Base-by-base conservation (phyloP, 257 asterid species). In the Solanum etuberosum region DNA sequence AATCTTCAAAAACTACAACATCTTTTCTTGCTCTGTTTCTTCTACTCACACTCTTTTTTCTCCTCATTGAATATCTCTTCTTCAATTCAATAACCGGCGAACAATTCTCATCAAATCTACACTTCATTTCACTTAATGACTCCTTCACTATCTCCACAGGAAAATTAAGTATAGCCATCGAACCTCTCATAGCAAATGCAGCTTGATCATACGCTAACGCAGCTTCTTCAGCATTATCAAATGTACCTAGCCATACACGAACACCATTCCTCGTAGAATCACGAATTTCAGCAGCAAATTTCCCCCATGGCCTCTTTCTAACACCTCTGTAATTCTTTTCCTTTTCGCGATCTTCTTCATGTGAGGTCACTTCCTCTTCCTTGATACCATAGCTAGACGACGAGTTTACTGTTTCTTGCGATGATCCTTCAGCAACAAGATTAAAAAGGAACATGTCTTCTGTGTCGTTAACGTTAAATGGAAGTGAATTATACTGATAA, bases 151-250 rank as follows among this genome's bases (percentile, higher is more conserved):
- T 87, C 77, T 95, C 98, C 63, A 90, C 96, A 85, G 98, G 96
- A 21, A 94, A 95, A 80, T 95, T 95, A 20, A 95, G 95, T 84
- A 92, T 93, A 67, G 98, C 98, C 89, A 90, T 87, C 68, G 90
- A 32, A 9, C 98, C 97, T 88, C 98, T 84, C 95, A 90, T 92
- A 2, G 95, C 91, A 87, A 93, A 93, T 85, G 98, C 95, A 61
- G 98, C 98, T 88, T 95, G 98, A 51, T 95, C 98, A 77, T 95
- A 95, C 38, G 98, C 98, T 92, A 95, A 57, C 59, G 98, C 98
- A 57, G 98, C 98, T 13, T 89, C 97, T 91, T 95, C 98, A 27
- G 97, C 95, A n/a, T 88, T 92, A 46, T 95, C 98, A 84, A 95
- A 95, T 6, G 98, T 95, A 54, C 98, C 98, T 0, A 95, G 92